Conservation (phyloP, 2,329 filamentous ascomycete species). For the Cladosporium austrohemisphaericum region DNA sequence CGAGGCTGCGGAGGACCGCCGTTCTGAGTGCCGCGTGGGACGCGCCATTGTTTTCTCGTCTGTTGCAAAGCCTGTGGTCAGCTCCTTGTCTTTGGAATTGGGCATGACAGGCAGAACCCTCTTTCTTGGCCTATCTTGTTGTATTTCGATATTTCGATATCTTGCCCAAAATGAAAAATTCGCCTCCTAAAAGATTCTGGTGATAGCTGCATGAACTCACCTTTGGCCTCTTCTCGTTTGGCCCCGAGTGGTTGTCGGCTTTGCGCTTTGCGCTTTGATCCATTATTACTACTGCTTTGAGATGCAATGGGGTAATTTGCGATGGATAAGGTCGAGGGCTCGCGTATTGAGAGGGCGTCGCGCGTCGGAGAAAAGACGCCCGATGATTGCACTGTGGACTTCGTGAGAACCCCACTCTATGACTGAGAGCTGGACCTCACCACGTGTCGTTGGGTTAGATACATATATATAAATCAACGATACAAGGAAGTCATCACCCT, state of each 20-base stretch:
- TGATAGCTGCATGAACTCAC: conserved; percentile 31
- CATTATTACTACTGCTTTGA: conserved; percentile 14
- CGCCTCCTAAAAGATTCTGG: no score
- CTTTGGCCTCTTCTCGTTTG: conserved; percentile 36
- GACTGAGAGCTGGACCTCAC: background rate
- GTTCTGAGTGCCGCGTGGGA: conserved; percentile 29
- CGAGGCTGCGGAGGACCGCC: conserved; percentile 24
- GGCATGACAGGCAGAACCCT: no score
- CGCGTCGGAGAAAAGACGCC: no score
- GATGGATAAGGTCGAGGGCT: background rate
- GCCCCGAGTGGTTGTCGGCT: conserved; percentile 30
- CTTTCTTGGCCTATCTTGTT: background rate
- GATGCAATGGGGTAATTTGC: background rate
- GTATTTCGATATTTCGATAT: conserved; percentile 15
- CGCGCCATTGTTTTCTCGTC: conserved; percentile 45
- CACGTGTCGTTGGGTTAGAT: conserved; percentile 1
- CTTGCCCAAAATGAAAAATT: background rate
- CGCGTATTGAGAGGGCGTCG: no score
- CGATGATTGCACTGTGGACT: no score
- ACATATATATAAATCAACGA: no score
- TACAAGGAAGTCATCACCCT: no score
- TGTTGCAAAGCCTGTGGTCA: conserved; percentile 23
- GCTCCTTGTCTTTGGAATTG: conserved; percentile 3
- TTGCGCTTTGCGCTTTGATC: conserved; percentile 35
- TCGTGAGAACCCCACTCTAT: conserved; percentile 1